Evolutionary conservation across 2,329 filamentous ascomycete genomes (phyloP).

Genomic region (Metarhizium brunneum): DNA sequence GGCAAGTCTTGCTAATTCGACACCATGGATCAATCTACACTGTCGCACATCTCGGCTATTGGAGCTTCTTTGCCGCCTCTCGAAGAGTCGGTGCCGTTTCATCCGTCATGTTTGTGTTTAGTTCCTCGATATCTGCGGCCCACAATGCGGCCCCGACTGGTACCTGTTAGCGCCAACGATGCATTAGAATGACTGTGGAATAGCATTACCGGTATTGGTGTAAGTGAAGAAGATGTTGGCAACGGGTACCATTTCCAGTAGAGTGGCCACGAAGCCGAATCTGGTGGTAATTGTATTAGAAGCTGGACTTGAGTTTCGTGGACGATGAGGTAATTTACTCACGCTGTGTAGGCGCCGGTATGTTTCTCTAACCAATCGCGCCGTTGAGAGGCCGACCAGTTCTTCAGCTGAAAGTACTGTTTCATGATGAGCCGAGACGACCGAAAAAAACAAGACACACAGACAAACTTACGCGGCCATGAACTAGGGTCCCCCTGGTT

Average conservation of each 20-base stretch:
- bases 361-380: constrained; percentile 62
- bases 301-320: neutral
- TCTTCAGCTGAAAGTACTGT: constrained; percentile 86
- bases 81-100: constrained; percentile 41
- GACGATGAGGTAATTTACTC: constrained; percentile 23
- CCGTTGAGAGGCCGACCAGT: constrained; percentile 58
- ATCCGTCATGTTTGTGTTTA: constrained; percentile 37
- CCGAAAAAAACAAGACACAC: neutral
- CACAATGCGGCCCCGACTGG: constrained; percentile 84
- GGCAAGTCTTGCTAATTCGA: neutral
- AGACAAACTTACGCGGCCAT: constrained; percentile 38
- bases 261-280: constrained; percentile 63
- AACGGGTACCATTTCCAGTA: constrained; percentile 79
- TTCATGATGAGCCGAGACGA: constrained; percentile 6
- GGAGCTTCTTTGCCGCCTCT: constrained; percentile 39
- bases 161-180: neutral
- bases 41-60: constrained; percentile 1
- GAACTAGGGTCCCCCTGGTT: constrained; percentile 37
- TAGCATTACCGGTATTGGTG: constrained; percentile 62
- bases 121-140: constrained; percentile 74
- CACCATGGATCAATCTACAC: neutral
- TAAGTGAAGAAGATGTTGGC: constrained; percentile 78
- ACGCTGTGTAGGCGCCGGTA: constrained; percentile 73
- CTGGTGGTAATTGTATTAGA: constrained; percentile 33
- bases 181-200: neutral